Base-by-base conservation (phyloP, 2,329 filamentous ascomycete species). In the Ascochyta pisi region DNA sequence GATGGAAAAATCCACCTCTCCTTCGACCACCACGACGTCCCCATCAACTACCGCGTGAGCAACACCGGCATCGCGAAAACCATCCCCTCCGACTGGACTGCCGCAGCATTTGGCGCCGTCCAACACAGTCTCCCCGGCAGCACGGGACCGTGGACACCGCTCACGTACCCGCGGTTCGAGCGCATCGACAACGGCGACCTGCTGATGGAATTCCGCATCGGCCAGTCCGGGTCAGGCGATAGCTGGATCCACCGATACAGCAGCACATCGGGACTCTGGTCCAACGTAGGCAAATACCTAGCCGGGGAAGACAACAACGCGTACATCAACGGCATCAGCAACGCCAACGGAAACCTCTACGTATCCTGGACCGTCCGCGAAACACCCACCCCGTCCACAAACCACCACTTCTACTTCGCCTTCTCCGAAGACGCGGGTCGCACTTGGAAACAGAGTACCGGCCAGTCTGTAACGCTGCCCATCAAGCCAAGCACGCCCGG, bases 1-100 rank as follows among this genome's bases (percentile, higher is more conserved):
- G 81, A 83, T 56, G 81, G 81, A 40, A 82, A 78, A n/a, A 82
- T 84, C 23, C 82, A 83, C 56, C 65, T 84, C 4, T 80, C 79
- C 7, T 83, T 82, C 59, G 81, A 84, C 50, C 82, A 83, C 57
- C 81, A 83, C 54, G 71, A 74, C 33, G 70, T 73, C 1, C 70
- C 70, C 2, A 65, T 74, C 43, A 74, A 74, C 42, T 74, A 74
- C 52, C 70, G 71, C 15, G 70, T 66, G 7, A 72, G 69, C 42
- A 70, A 57, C 12, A 49, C 62, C 7, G 71, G 70, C 24, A 66
- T 74, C 26, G 71, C 71, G 4, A 74, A 70, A 33, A 68, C 63
- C 0, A 44, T 73, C 3, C 69, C 71, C 2, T 54, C 63, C 0
- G 47, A 59, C 27, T 74, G 71, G 71, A 65, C 57, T 7, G 64